Percentiles rank a stretch among this genome's conserved stretches.
Conservation (phyloP, 78 protist species). For the Isochrysis galbana region DNA sequence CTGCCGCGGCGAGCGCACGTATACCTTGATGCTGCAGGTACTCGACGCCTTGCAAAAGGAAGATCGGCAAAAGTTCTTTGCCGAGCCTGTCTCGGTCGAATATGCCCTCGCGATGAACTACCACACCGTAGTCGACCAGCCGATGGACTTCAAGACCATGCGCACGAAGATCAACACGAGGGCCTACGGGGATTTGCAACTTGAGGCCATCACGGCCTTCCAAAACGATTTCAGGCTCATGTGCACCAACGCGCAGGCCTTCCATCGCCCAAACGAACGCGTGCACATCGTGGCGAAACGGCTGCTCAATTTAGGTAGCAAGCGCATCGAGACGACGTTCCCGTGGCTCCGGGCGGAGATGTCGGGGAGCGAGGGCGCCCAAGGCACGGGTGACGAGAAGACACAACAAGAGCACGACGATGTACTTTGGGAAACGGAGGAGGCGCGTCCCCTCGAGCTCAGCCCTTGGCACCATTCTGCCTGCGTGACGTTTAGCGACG, state of each 20-base stretch:
- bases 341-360: neutral
- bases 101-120: neutral
- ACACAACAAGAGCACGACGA: neutral
- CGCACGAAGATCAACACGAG: neutral
- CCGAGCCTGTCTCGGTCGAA: slow-evolving; percentile 11
- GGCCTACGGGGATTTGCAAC: neutral
- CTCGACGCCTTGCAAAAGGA: neutral
- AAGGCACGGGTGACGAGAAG: neutral
- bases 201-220: neutral
- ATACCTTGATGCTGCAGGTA: neutral
- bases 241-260: neutral
- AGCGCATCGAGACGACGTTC: neutral
- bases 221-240: neutral
- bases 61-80: neutral
- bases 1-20: slow-evolving; percentile 31
- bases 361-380: neutral
- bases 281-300: neutral
- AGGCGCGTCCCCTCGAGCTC: neutral
- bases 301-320: neutral
- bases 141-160: slow-evolving; percentile 23
- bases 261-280: neutral
- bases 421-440: neutral
- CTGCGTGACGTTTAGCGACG: neutral
- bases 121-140: neutral
- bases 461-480: neutral